These are phyloP conservation scores for Fusarium illudens DNA, from an alignment of 2,329 filamentous ascomycete genomes.

Conservation along the genomic window DNA sequence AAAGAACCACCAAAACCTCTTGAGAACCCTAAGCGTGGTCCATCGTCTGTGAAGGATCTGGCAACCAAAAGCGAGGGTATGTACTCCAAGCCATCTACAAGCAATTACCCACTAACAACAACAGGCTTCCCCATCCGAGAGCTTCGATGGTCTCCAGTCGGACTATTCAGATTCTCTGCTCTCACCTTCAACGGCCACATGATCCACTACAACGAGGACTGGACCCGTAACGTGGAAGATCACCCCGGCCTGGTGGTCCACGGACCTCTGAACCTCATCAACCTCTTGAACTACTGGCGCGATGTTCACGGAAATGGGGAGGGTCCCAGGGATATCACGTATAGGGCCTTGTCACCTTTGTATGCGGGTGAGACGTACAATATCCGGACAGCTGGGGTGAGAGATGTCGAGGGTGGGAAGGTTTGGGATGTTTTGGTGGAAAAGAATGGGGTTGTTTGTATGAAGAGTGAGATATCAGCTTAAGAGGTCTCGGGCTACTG, in stretches of 20 bases:
- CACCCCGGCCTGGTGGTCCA: constrained; percentile 80
- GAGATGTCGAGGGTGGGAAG: constrained; percentile 45
- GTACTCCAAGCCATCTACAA: background rate
- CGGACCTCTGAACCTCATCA: constrained; percentile 78
- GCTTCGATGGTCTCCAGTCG: constrained; percentile 56
- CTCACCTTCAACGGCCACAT: constrained; percentile 87
- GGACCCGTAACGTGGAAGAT: constrained; percentile 71
- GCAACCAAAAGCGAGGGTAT: constrained; percentile 14
- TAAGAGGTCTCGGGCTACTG: background rate
- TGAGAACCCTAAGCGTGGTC: constrained; percentile 22
- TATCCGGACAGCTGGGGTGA: constrained; percentile 62
- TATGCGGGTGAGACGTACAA: constrained; percentile 72
- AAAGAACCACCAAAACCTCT: constrained; percentile 32
- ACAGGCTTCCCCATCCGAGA: constrained; percentile 42
- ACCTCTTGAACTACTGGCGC: constrained; percentile 74
- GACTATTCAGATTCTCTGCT: constrained; percentile 82
- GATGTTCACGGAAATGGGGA: constrained; percentile 54
- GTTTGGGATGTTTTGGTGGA: constrained; percentile 59
- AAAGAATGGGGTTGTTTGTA: constrained; percentile 48
- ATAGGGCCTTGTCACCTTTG: constrained; percentile 74
- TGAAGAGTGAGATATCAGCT: constrained; percentile 47
- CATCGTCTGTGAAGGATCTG: constrained; percentile 42
- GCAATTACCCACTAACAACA: background rate
- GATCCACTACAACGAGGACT: constrained; percentile 80
- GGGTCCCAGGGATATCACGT: constrained; percentile 59